Evolutionary conservation across 2,329 filamentous ascomycete genomes (phyloP).

Genomic region (Lasiodiplodia citricola): DNA sequence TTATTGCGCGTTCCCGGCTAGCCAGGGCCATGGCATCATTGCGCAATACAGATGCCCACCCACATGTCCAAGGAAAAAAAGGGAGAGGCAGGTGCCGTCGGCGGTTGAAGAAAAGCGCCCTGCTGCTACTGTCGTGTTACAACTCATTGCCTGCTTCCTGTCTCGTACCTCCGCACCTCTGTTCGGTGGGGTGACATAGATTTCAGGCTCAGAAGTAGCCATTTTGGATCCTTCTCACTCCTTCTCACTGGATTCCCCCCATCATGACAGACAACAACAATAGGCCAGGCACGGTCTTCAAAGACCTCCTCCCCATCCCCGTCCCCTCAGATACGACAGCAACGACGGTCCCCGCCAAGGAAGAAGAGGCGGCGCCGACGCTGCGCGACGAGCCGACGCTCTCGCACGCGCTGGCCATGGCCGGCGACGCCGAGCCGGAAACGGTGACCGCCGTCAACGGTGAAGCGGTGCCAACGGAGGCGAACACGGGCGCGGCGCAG

Average conservation of each 20-base stretch:
- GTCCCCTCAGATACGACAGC: slow-evolving; percentile 37
- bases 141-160: not conserved
- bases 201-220: not conserved
- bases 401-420: slow-evolving; percentile 54
- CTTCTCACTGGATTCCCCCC: not conserved
- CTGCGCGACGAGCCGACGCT: slow-evolving; percentile 51
- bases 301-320: slow-evolving; percentile 44
- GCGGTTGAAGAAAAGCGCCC: not conserved
- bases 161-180: not conserved
- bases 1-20: not conserved
- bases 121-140: not conserved
- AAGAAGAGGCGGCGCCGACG: slow-evolving; percentile 36
- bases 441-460: slow-evolving; percentile 8
- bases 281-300: slow-evolving; percentile 37
- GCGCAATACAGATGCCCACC: not conserved
- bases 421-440: slow-evolving; percentile 45
- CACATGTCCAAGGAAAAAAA: not conserved
- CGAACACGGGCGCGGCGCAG: slow-evolving; percentile 52
- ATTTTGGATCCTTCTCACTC: not conserved
- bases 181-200: no score
- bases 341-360: slow-evolving; percentile 22
- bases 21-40: not conserved
- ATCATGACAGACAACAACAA: not conserved
- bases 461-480: not conserved
- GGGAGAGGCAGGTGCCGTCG: not conserved